Evolutionary conservation across 345 rosid genomes (phyloP).

Genomic region (Acer saccharum): DNA sequence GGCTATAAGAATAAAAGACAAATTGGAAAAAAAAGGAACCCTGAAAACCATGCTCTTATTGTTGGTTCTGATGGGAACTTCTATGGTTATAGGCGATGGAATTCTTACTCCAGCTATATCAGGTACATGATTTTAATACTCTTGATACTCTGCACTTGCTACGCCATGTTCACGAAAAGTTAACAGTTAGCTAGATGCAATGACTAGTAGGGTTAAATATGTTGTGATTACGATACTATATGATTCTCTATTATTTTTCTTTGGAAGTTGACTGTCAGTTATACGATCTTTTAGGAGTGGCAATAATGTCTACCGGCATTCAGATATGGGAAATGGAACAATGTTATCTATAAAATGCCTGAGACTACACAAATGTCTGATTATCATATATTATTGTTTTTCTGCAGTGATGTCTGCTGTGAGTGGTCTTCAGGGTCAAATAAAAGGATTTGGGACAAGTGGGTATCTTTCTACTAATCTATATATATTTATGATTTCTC

Average conservation of each 20-base stretch:
- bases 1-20: constrained; percentile 77
- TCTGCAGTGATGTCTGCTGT: constrained; percentile 96
- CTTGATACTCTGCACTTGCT: neutral
- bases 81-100: constrained; percentile 97
- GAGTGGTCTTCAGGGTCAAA: constrained; percentile 87
- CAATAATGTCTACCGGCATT: neutral
- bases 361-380: constrained; percentile 4
- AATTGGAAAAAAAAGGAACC: constrained; percentile 67
- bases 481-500: constrained; percentile 5
- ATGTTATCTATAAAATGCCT: neutral
- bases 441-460: constrained; percentile 77
- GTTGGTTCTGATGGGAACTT: constrained; percentile 93
- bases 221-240: neutral
- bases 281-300: neutral
- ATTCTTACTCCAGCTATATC: constrained; percentile 96
- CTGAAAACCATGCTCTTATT: constrained; percentile 76
- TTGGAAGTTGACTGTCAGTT: neutral
- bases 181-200: neutral
- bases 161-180: neutral
- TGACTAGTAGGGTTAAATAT: neutral
- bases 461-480: constrained; percentile 34
- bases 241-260: neutral
- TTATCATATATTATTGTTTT: constrained; percentile 16
- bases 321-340: neutral
- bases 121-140: constrained; percentile 42